A percentile compares a stretch with the other conserved stretches of the same genome.
phyloP scores from a whole-genome alignment of 2,329 filamentous ascomycete species.

The Penicillium sp. region DNA sequence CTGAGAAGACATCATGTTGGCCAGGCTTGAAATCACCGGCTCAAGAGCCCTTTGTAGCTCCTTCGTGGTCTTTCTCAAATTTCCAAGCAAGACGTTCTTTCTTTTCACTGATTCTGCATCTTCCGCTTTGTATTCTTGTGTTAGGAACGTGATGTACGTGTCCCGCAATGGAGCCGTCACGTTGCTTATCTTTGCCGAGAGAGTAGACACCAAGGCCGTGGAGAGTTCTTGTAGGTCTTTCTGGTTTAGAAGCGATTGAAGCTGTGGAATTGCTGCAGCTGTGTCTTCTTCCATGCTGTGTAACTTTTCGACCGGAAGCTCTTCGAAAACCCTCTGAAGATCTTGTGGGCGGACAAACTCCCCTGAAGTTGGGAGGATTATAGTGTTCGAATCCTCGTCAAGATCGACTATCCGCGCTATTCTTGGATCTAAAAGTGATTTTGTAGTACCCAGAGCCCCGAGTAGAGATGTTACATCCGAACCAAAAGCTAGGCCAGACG shows the following conservation, averaged over 20 bases:
- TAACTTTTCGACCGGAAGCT: neutral
- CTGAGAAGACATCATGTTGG: conserved; percentile 25
- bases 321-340: neutral
- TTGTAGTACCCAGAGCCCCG: neutral
- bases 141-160: neutral
- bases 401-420: conserved; percentile 1
- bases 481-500: conserved; percentile 4
- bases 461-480: conserved; percentile 8
- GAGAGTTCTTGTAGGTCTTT: conserved; percentile 5
- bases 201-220: neutral
- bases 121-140: neutral
- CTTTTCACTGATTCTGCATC: neutral
- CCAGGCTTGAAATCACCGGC: conserved; percentile 13
- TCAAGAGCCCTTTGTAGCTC: conserved; percentile 6
- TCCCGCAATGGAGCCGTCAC: neutral
- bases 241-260: conserved; percentile 1
- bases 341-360: neutral
- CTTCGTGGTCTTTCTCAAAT: conserved; percentile 8
- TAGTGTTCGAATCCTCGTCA: neutral
- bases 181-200: conserved; percentile 1
- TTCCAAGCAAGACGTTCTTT: neutral
- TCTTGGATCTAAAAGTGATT: neutral
- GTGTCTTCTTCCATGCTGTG: conserved; percentile 1
- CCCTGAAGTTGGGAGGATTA: neutral
- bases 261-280: neutral